A percentile compares a stretch with the other conserved stretches of the same genome.
phyloP scores from a whole-genome alignment of 2,329 filamentous ascomycete species.

The Penicillium sp. region DNA sequence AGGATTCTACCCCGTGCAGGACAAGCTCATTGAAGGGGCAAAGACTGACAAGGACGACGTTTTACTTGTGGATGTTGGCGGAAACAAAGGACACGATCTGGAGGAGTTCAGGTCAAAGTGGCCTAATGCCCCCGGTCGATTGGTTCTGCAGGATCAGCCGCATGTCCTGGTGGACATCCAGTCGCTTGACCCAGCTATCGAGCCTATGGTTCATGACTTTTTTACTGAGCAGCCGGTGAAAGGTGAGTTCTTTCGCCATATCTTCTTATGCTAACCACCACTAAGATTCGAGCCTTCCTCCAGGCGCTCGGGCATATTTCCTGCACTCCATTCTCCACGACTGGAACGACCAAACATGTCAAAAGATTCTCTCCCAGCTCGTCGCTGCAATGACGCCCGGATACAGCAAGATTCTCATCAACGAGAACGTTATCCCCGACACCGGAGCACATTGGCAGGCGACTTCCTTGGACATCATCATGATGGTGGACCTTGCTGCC shows the following conservation, averaged over 20 bases:
- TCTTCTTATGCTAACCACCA: too few species aligned
- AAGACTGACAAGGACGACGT: too few species aligned
- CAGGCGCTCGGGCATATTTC: conserved; percentile 42
- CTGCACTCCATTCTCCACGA: conserved; percentile 40
- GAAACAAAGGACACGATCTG: too few species aligned
- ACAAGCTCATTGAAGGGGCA: background rate
- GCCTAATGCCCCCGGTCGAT: conserved; percentile 8
- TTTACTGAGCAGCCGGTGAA: too few species aligned
- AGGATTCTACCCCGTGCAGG: conserved; percentile 7
- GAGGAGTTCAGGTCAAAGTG: background rate
- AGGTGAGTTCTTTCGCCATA: too few species aligned
- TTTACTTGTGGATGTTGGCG: too few species aligned
- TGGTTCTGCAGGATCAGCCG: conserved; percentile 17
- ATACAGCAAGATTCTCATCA: too few species aligned
- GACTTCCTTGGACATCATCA: conserved; percentile 44
- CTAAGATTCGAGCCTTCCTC: background rate
- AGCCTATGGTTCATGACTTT: too few species aligned
- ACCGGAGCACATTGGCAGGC: too few species aligned
- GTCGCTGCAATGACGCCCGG: conserved; percentile 36
- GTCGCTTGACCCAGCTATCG: background rate
- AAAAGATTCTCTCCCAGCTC: conserved; percentile 34
- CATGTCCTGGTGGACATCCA: conserved; percentile 8
- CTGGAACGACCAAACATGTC: conserved; percentile 36
- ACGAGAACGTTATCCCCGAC: too few species aligned
- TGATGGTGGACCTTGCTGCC: conserved; percentile 43